These are phyloP conservation scores for Gnomoniopsis sp. DNA, from an alignment of 2,329 filamentous ascomycete genomes.

Conservation along the genomic window DNA sequence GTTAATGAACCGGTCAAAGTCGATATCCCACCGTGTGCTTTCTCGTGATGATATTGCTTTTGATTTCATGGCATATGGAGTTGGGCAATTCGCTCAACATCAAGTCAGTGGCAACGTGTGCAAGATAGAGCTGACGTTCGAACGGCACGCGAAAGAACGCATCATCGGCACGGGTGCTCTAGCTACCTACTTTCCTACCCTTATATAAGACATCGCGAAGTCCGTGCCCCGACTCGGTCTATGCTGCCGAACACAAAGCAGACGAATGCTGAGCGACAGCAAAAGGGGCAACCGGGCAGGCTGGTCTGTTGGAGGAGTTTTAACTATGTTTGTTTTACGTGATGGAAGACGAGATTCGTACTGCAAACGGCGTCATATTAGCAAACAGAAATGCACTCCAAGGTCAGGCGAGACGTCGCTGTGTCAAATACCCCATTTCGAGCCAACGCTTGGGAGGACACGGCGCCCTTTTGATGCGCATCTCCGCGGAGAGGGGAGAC, in stretches of 20 bases:
- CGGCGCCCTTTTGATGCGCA: background rate
- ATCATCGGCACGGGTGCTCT: too few species aligned
- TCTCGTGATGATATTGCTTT: background rate
- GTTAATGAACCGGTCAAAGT: slow-evolving; percentile 76
- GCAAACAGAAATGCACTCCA: slow-evolving; percentile 25
- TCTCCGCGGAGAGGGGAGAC: slow-evolving; percentile 12
- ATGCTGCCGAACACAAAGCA: too few species aligned
- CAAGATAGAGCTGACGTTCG: too few species aligned
- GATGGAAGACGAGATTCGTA: slow-evolving; percentile 8
- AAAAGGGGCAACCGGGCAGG: background rate
- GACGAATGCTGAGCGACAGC: background rate
- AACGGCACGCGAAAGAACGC: too few species aligned
- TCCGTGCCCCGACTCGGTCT: too few species aligned
- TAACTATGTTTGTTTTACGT: slow-evolving; percentile 3
- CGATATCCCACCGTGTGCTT: slow-evolving; percentile 52
- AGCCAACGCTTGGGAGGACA: slow-evolving; percentile 1
- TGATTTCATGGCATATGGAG: background rate
- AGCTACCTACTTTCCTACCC: too few species aligned
- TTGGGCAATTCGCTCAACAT: background rate
- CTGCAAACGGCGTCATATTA: slow-evolving; percentile 22
- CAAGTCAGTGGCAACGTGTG: background rate
- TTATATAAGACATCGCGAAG: too few species aligned
- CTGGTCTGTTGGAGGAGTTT: background rate
- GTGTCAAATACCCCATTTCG: background rate
- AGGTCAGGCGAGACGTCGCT: background rate